A percentile compares a stretch with the other conserved stretches of the same genome.
These are phyloP conservation scores for Ogataea trehaloabstinens DNA, from an alignment of 805 yeast species.

Conservation along the genomic window DNA sequence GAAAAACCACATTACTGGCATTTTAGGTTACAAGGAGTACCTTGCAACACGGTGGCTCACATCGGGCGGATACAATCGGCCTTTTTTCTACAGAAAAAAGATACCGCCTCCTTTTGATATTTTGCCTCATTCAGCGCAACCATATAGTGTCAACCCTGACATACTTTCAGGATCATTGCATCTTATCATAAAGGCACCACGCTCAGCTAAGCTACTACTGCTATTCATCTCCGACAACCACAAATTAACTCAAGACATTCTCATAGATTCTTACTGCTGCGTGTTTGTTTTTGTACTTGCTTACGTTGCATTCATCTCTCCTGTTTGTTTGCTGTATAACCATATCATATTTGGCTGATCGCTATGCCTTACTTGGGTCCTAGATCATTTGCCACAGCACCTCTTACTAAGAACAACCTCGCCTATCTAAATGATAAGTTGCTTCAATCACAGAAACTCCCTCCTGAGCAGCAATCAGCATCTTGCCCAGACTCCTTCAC, in stretches of 20 bases:
- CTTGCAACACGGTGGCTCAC: not conserved
- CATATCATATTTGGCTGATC: not conserved
- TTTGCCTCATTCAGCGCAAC: not conserved
- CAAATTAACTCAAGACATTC: slow-evolving; percentile 1
- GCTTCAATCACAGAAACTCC: slow-evolving; percentile 8
- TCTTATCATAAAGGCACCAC: not conserved
- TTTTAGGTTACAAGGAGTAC: not conserved
- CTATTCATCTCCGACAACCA: too few relatives aligned
- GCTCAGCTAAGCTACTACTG: not conserved
- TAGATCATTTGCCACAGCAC: slow-evolving; percentile 34
- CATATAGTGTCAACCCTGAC: too few relatives aligned
- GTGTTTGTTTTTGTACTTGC: not conserved
- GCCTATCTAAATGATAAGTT: slow-evolving; percentile 28
- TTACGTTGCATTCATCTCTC: not conserved
- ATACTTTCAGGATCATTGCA: not conserved
- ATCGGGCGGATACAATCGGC: not conserved
- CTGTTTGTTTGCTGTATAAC: too few relatives aligned
- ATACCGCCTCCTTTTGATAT: not conserved
- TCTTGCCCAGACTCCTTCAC: slow-evolving; percentile 3
- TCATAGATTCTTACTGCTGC: not conserved
- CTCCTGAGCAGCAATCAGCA: not conserved
- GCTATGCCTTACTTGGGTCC: slow-evolving; percentile 37
- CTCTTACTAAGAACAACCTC: slow-evolving; percentile 31
- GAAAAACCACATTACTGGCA: not conserved
- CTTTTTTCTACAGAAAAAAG: not conserved